Percentiles rank a stretch among this genome's conserved stretches.
Conservation (phyloP, 106 monocot species). For the Platanthera guangdongensis region DNA sequence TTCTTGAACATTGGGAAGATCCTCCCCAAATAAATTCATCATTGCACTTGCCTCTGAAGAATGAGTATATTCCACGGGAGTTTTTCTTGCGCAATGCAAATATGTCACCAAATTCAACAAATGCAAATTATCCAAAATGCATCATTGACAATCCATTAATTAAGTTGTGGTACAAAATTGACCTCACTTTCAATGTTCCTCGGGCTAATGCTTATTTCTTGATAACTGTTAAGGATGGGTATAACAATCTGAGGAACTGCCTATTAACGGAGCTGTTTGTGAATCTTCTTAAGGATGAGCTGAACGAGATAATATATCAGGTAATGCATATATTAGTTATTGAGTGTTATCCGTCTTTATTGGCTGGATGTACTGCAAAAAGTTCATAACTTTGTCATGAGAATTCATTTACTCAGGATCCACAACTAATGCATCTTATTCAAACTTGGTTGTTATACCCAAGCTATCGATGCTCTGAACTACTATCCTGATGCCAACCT, state of each 20-base stretch:
- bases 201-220: constrained; percentile 90
- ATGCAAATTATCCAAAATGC: constrained; percentile 45
- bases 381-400: neutral
- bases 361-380: neutral
- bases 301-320: constrained; percentile 92
- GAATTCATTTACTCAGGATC: neutral
- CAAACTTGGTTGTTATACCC: no score
- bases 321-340: constrained; percentile 25
- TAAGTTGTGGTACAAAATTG: constrained; percentile 90
- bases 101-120: constrained; percentile 7
- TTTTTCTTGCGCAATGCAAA: constrained; percentile 60
- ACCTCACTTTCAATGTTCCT: constrained; percentile 82
- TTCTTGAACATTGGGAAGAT: constrained; percentile 61
- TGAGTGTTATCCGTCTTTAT: neutral
- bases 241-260: constrained; percentile 41
- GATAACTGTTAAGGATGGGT: constrained; percentile 79
- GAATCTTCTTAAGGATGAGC: constrained; percentile 85
- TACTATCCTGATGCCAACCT: no score
- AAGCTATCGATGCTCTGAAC: no score
- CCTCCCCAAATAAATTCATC: constrained; percentile 42
- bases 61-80: constrained; percentile 81
- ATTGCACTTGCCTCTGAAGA: constrained; percentile 75
- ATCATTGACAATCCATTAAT: constrained; percentile 65
- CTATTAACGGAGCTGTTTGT: constrained; percentile 81
- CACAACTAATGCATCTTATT: no score